phyloP scores from a whole-genome alignment of 2,329 filamentous ascomycete species.

The Diplodia sapinea region DNA sequence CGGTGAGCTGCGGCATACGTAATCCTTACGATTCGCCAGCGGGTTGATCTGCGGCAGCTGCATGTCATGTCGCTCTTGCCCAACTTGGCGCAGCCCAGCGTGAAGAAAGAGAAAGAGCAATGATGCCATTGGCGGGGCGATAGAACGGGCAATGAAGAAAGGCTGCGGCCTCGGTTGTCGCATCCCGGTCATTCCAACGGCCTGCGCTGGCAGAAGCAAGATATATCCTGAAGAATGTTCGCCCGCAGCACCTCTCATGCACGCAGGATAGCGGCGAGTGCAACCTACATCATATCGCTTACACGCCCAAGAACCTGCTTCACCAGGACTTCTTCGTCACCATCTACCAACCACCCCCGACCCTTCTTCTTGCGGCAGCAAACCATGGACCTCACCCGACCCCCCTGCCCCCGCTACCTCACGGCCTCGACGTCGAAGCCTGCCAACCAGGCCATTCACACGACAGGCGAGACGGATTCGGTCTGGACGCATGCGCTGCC shows the following conservation, averaged over 20 bases:
- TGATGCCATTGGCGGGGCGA: background rate
- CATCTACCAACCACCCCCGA: background rate
- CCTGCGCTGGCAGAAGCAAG: background rate
- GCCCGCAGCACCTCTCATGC: background rate
- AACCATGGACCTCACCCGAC: slow-evolving; percentile 6
- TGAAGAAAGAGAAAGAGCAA: background rate
- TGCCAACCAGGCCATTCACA: slow-evolving; percentile 42
- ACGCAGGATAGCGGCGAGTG: background rate
- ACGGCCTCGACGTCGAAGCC: slow-evolving; percentile 6
- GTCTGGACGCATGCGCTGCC: slow-evolving; percentile 61
- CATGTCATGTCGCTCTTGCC: background rate
- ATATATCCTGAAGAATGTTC: background rate
- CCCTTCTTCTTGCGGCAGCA: background rate
- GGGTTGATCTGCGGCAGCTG: background rate
- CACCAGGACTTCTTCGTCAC: background rate
- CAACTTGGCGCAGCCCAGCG: background rate
- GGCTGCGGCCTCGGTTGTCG: background rate
- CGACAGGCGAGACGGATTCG: slow-evolving; percentile 58
- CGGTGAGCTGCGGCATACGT: background rate
- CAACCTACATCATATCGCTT: background rate
- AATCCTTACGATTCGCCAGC: slow-evolving; percentile 1
- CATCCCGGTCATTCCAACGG: background rate
- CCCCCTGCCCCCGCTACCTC: background rate
- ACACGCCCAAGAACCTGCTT: background rate
- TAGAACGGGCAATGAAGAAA: background rate